Base-by-base conservation (phyloP, 208 protist species). In the Trypanosoma cruzi region DNA sequence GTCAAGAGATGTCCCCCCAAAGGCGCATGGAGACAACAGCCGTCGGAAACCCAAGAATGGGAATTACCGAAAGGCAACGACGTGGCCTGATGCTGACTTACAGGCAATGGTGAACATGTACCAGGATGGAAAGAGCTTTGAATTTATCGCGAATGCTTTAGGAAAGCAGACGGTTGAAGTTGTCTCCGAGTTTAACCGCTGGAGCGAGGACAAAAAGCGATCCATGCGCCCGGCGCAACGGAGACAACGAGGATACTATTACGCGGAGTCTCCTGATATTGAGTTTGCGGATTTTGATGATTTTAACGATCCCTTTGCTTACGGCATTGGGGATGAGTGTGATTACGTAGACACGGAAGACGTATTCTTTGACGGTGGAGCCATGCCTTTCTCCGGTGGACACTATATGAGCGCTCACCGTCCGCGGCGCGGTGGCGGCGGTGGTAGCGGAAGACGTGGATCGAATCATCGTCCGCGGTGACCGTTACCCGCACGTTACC, bases 101-200 rank as follows among this genome's bases (percentile, higher is more conserved):
- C 74, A 85, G 57, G 91, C 91, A 20, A 82, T 96, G 67, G 68
- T 92, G 42, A 88, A 96, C 67, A 96, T 96, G 91, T 96, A 96
- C 66, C 84, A 93, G 67, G 91, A 96, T 64, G 91, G 91, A 14
- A 94, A 93, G 61, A 96, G 91, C 70, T 96, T 96, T 64, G 91
- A 96, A 14, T 96, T 96, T 74, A 96, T 96, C 75, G 88, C 84
- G 14, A 94, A 96, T 68, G 91, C 91, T 3, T 75, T 96, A 11
- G 85, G 86, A 40, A 94, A 94, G 57, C 48, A 77, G 29, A 79
- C 68, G n/a, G 56, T 66, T 4, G 74, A 83, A 24, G 91, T 94
- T 14, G 62, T 93, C 37, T 75, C 77, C 48, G 86, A 92, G 74
- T 96, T 96, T 77, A 96, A 96, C 68, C 79, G 79, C 16, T 96